phyloP scores from a whole-genome alignment of 345 rosid species.

The Camelina laxa region DNA sequence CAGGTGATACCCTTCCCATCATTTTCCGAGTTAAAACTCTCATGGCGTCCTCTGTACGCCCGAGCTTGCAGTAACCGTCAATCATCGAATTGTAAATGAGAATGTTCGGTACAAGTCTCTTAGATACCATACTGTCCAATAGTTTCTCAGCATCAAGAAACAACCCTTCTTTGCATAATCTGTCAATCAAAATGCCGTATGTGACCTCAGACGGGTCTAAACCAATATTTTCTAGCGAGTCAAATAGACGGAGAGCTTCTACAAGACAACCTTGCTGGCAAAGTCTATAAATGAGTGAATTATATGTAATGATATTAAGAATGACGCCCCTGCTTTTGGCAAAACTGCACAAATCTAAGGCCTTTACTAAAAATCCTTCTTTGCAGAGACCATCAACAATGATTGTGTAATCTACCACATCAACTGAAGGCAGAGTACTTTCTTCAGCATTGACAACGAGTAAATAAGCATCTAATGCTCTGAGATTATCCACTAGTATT shows the following conservation, averaged over 20 bases:
- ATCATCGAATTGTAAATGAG: constrained; percentile 71
- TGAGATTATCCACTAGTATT: constrained; percentile 52
- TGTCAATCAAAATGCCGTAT: constrained; percentile 66
- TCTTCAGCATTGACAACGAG: constrained; percentile 54
- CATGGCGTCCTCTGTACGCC: constrained; percentile 66
- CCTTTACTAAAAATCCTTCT: constrained; percentile 62
- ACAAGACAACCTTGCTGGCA: constrained; percentile 78
- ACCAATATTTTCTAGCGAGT: constrained; percentile 67
- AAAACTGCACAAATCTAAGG: constrained; percentile 66
- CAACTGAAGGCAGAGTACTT: constrained; percentile 51
- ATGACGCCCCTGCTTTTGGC: constrained; percentile 54
- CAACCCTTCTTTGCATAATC: constrained; percentile 69
- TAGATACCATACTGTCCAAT: constrained; percentile 60
- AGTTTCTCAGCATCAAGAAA: constrained; percentile 66
- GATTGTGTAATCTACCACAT: constrained; percentile 65
- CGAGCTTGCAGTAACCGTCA: constrained; percentile 66
- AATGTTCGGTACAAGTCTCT: constrained; percentile 53
- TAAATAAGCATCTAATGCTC: constrained; percentile 67
- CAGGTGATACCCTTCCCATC: constrained; percentile 54
- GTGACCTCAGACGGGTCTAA: constrained; percentile 68
- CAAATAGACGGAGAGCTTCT: constrained; percentile 89
- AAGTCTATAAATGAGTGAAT: constrained; percentile 69
- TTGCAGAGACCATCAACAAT: constrained; percentile 75
- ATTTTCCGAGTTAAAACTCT: constrained; percentile 54
- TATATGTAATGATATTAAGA: constrained; percentile 69